These are phyloP conservation scores for Calonectria pauciramosa DNA, from an alignment of 2,329 filamentous ascomycete species.

Conservation along the genomic window DNA sequence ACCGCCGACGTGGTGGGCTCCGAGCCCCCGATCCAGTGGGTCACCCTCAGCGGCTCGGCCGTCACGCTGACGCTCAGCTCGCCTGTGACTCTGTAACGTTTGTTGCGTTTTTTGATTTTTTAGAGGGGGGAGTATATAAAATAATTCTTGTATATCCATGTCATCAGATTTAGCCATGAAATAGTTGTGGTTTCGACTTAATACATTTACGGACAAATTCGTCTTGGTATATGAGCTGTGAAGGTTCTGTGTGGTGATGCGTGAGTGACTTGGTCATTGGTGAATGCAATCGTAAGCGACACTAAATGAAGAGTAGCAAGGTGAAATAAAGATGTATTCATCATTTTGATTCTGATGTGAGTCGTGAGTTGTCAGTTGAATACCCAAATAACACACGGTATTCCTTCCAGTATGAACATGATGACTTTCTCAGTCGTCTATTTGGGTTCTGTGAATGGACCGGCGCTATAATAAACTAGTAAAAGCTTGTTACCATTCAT, in stretches of 20 bases:
- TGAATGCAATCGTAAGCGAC: too few species aligned
- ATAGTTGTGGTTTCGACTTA: neutral
- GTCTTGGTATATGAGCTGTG: constrained; percentile 9
- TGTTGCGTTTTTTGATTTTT: neutral
- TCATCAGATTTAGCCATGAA: neutral
- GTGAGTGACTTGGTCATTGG: neutral
- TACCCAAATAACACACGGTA: too few species aligned
- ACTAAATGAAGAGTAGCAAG: too few species aligned
- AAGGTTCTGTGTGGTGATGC: neutral
- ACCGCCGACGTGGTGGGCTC: constrained; percentile 21
- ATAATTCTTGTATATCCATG: constrained; percentile 13
- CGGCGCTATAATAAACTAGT: too few species aligned
- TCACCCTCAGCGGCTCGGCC: constrained; percentile 22
- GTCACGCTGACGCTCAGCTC: constrained; percentile 19
- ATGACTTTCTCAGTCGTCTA: too few species aligned
- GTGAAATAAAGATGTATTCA: too few species aligned
- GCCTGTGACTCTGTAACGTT: neutral
- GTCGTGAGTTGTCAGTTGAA: too few species aligned
- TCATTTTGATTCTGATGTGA: too few species aligned
- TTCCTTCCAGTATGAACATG: too few species aligned
- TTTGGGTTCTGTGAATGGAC: too few species aligned
- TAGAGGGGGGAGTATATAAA: neutral
- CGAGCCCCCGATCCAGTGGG: constrained; percentile 35
- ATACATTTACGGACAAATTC: constrained; percentile 4
- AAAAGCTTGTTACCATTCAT: too few species aligned